Evolutionary conservation across 768 basidiomycete species (phyloP), one percentile per base, ranked within the genome.

Genomic region (Suillus bovinus): DNA sequence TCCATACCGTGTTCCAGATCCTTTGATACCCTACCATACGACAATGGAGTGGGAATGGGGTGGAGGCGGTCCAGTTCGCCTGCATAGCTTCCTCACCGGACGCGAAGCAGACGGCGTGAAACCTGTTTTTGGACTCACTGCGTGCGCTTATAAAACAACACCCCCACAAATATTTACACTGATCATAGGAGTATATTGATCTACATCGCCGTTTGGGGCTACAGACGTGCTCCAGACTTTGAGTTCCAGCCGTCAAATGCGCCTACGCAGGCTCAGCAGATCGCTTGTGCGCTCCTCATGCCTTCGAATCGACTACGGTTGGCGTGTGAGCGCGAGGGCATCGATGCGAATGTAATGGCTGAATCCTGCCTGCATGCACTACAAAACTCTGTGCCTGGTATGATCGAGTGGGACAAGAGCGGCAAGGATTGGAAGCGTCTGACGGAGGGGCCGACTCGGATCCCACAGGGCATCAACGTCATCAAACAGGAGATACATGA

Each of bases 101-200:
- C 79, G 93, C 46, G 94, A 96, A 71, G 86, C 82, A 3, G 87
- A 88, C 16, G 93, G 94, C 0, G 84, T 93, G 16, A 95, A 93
- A 69, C 94, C 94, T n/a, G 85, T 96, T 0, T 92, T 87, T 66
- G 94, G 94, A 9, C 75, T 96, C 10, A 96, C 94, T 33, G 86
- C 93, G 93, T 95, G 71, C 29, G 22, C 31, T 4, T 27, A 29
- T 38, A 41, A 36, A 24, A 53, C 7, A 42, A 14, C 44, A 17
- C 34, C 2, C 58, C 39, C 29, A 50, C 7, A 36, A 54, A 52
- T 20, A 59, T 41, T 52, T 16, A 16, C 20, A 24, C 36, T 47
- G 31, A 47, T 46, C 29, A 38, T 64, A 86, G 84, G 11, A 75
- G 80, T 1, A 85, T 87, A 55, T 74, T 87, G 24, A 82, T 87